Conservation (phyloP, 2,329 filamentous ascomycete genomes). For the Xylaria sp. region DNA sequence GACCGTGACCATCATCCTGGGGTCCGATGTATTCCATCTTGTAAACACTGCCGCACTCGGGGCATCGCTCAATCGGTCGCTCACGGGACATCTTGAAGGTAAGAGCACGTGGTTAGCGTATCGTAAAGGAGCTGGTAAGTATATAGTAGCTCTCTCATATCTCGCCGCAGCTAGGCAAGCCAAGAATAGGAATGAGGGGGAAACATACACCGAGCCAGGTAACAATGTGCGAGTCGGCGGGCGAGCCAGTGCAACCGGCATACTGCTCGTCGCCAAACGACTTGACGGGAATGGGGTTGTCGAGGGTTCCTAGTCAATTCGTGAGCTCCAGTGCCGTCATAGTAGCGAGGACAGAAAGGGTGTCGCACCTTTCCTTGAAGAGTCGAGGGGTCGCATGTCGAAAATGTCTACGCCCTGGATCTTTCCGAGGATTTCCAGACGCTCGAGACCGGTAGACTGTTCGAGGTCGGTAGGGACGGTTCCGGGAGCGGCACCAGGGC, state of each 20-base stretch:
- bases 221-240: slow-evolving; percentile 90
- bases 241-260: slow-evolving; percentile 92
- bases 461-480: slow-evolving; percentile 93
- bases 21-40: slow-evolving; percentile 98
- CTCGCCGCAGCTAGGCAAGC: background rate
- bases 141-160: slow-evolving; percentile 8
- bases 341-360: background rate
- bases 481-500: slow-evolving; percentile 83
- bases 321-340: slow-evolving; percentile 43
- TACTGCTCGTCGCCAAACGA: slow-evolving; percentile 97
- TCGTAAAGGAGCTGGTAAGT: background rate
- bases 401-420: slow-evolving; percentile 99
- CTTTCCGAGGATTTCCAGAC: slow-evolving; percentile 98
- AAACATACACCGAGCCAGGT: slow-evolving; percentile 87
- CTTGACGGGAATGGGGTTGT: slow-evolving; percentile 90
- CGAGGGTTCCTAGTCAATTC: slow-evolving; percentile 75
- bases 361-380: slow-evolving; percentile 80
- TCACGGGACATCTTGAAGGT: slow-evolving; percentile 82
- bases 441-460: slow-evolving; percentile 96
- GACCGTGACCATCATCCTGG: slow-evolving; percentile 74
- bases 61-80: slow-evolving; percentile 93
- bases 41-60: slow-evolving; percentile 95
- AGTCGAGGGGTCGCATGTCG: slow-evolving; percentile 96
- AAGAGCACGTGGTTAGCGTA: slow-evolving; percentile 32
- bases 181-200: background rate